Evolutionary conservation across 2,329 filamentous ascomycete species (phyloP).

Genomic region (Aureobasidium leucospermi): DNA sequence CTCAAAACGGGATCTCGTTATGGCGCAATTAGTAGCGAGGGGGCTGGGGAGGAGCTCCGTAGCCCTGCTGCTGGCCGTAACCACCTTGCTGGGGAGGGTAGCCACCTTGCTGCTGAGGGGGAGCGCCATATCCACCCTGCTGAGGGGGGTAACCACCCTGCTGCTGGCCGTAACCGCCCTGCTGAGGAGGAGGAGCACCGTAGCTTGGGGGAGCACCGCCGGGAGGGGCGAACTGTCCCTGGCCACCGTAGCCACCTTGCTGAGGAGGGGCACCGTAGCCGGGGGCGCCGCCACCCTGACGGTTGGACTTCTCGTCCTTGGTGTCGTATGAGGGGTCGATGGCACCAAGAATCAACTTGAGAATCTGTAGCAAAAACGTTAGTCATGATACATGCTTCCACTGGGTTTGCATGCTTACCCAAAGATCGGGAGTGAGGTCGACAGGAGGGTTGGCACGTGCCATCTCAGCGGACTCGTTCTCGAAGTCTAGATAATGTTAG

Average conservation of each 20-base stretch:
- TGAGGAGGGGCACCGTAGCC: conserved; percentile 24
- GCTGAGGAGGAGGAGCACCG: conserved; percentile 16
- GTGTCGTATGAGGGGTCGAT: conserved; percentile 60
- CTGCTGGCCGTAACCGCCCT: conserved; percentile 19
- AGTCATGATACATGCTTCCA: not conserved
- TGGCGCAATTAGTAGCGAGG: conserved; percentile 10
- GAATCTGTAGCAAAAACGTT: conserved; percentile 32
- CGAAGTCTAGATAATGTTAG: conserved; percentile 45
- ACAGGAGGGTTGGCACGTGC: conserved; percentile 53
- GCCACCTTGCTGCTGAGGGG: conserved; percentile 16
- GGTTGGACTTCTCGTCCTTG: conserved; percentile 51
- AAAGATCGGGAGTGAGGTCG: conserved; percentile 57
- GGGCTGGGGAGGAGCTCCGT: conserved; percentile 14
- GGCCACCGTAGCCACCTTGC: conserved; percentile 19
- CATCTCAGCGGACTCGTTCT: conserved; percentile 62
- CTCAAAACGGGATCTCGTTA: not conserved
- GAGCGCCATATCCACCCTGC: conserved; percentile 18
- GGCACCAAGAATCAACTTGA: conserved; percentile 60
- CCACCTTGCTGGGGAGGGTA: conserved; percentile 18
- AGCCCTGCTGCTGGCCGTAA: conserved; percentile 19
- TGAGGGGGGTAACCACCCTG: conserved; percentile 13
- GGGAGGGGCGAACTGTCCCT: conserved; percentile 21
- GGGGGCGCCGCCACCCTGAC: conserved; percentile 21
- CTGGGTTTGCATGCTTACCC: conserved; percentile 34
- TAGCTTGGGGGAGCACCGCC: conserved; percentile 22